Evolutionary conservation across 2,329 filamentous ascomycete species (phyloP).

Genomic region (Pseudocercospora vitis): DNA sequence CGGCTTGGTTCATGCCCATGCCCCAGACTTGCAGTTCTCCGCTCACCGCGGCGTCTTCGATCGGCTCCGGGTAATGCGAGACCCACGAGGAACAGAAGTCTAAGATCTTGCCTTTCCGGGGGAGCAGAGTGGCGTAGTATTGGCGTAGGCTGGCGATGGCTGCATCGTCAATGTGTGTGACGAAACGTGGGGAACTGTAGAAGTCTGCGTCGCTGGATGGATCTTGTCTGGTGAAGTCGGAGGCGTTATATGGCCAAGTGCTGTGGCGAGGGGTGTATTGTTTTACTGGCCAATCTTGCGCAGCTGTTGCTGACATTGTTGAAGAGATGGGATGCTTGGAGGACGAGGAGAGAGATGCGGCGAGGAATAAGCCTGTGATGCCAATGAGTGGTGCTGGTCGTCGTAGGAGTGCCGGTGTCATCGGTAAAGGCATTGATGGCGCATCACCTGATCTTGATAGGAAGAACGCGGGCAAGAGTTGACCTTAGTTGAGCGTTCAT

Average conservation of each 20-base stretch:
- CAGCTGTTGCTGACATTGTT: conserved; percentile 12
- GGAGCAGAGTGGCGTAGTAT: conserved; percentile 51
- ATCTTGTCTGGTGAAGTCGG: conserved; percentile 45
- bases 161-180: conserved; percentile 56
- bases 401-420: conserved; percentile 11
- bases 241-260: conserved; percentile 39
- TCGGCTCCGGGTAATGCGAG: conserved; percentile 44
- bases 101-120: conserved; percentile 44
- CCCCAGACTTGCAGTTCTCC: conserved; percentile 47
- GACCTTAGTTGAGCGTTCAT: background rate
- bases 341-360: conserved; percentile 10
- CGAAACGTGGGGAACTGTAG: conserved; percentile 49
- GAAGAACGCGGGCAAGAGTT: too few relatives aligned
- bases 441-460: too few relatives aligned
- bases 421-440: conserved; percentile 9
- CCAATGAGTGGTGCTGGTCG: conserved; percentile 19
- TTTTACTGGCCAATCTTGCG: conserved; percentile 26
- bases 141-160: conserved; percentile 46
- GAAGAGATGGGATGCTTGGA: conserved; percentile 5
- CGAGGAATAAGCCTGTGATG: conserved; percentile 21
- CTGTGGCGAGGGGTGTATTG: conserved; percentile 35
- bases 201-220: conserved; percentile 40
- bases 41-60: conserved; percentile 36
- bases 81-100: conserved; percentile 56
- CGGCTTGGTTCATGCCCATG: conserved; percentile 50